Evolutionary conservation across 2,329 filamentous ascomycete genomes (phyloP), one percentile per base, ranked within the genome.

Genomic region (Ascochyta pisi): DNA sequence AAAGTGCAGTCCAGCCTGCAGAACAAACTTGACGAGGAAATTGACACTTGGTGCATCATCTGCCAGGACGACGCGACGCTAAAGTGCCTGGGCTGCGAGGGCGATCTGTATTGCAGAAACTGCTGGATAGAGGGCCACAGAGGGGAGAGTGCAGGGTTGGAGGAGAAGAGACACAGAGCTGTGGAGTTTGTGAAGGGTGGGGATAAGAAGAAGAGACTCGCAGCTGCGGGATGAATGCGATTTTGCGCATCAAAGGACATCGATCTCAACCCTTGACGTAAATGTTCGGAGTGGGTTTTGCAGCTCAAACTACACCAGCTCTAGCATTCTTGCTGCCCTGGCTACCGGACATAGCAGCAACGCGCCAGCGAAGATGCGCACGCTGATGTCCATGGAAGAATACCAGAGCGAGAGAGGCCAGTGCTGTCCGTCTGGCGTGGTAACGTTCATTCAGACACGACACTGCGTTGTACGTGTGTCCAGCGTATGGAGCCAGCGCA

Each of bases 81-180:
- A 26, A 82, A 82, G 54, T 96, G 92, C 70, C 70, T 87, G 0
- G 90, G 88, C 3, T 96, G 92, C 66, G 86, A 82, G 48, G 79
- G 78, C 1, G 84, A 93, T 61, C 79, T 91, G 37, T 96, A 94
- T 71, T 96, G 92, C 72, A 80, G 82, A 22, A 79, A 84, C 15
- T 96, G 92, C 78, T 96, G 91, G 91, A 83, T 82, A 56, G 91
- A 94, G 68, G 91, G 92, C 73, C 92, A 96, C 67, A 78, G 85
- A 31, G 88, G 89, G 0, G 86, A 87, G 0, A 80, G 81, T 40
- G 90, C 89, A 0, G 86, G 86, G 1, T 87, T 84, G 43, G 90
- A 93, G 55, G 89, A 92, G 73, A 80, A 83, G 54, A 82, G 80
- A 0, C 92, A 96, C 68, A 82, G 81, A 62, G 89, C 88, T 61